phyloP scores from a whole-genome alignment of 345 rosid genomes.

The Bruguiera gymnorhiza region DNA sequence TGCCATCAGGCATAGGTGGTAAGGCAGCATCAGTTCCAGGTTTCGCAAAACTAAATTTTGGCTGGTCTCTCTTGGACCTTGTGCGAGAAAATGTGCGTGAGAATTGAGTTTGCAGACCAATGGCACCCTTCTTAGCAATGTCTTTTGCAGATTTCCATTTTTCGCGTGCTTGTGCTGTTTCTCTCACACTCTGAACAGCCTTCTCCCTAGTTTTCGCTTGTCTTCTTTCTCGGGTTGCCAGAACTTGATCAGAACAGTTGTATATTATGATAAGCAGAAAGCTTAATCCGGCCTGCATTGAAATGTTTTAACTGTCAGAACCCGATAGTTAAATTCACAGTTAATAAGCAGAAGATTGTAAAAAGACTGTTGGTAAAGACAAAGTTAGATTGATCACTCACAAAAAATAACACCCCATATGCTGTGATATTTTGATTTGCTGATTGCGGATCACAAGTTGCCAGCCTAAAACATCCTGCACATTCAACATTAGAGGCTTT shows the following conservation, averaged over 20 bases:
- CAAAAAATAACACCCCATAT: constrained; percentile 84
- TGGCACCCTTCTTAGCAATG: constrained; percentile 73
- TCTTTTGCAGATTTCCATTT: constrained; percentile 93
- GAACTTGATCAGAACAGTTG: constrained; percentile 96
- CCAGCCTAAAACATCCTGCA: constrained; percentile 82
- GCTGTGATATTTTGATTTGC: constrained; percentile 87
- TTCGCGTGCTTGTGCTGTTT: constrained; percentile 65
- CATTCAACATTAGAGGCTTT: constrained; percentile 22
- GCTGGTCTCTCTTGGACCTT: constrained; percentile 48
- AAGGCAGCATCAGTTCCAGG: constrained; percentile 63
- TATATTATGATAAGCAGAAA: constrained; percentile 77
- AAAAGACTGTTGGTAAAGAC: background rate
- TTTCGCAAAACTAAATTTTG: constrained; percentile 47
- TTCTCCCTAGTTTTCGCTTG: constrained; percentile 82
- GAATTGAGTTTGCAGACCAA: constrained; percentile 59
- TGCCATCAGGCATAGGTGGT: constrained; percentile 37
- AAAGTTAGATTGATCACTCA: constrained; percentile 46
- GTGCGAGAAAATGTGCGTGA: constrained; percentile 83
- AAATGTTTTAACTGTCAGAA: constrained; percentile 22
- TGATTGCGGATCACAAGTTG: constrained; percentile 69
- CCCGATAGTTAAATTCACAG: constrained; percentile 1
- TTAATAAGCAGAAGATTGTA: background rate
- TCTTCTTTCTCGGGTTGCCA: constrained; percentile 81
- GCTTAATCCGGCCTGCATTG: constrained; percentile 65
- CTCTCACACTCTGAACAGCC: constrained; percentile 85